These are phyloP conservation scores for Alternaria brassicae DNA, from an alignment of 2,329 filamentous ascomycete genomes.

Conservation along the genomic window DNA sequence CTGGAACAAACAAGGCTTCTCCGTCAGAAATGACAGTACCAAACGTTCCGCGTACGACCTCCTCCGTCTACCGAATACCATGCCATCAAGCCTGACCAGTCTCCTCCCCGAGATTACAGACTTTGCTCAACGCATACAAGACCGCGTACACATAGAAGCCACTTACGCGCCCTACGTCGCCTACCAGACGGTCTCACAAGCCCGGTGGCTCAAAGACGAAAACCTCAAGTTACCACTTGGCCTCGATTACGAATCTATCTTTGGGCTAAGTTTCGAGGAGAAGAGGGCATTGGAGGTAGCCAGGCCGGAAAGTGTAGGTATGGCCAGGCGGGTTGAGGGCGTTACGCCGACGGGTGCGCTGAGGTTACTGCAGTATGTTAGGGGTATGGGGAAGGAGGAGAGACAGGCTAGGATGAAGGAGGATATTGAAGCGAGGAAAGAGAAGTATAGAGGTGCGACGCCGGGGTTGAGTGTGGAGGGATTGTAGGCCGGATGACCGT, in stretches of 20 bases:
- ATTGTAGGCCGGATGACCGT: constrained; percentile 1
- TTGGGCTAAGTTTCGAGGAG: constrained; percentile 82
- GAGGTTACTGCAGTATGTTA: constrained; percentile 69
- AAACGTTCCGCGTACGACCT: constrained; percentile 80
- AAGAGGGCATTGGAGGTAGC: constrained; percentile 72
- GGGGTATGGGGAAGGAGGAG: constrained; percentile 49
- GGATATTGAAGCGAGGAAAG: constrained; percentile 43
- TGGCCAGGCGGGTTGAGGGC: constrained; percentile 87
- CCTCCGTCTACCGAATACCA: constrained; percentile 66
- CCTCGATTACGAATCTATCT: constrained; percentile 76
- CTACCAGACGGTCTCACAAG: constrained; percentile 71
- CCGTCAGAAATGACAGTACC: constrained; percentile 69
- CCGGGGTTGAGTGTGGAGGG: constrained; percentile 14
- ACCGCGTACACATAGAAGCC: constrained; percentile 80
- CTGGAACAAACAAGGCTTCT: constrained; percentile 76
- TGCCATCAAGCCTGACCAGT: constrained; percentile 63
- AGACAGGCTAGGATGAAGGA: constrained; percentile 37
- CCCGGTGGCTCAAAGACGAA: constrained; percentile 78
- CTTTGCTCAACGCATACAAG: constrained; percentile 66
- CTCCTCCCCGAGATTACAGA: constrained; percentile 63
- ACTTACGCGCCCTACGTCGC: constrained; percentile 86
- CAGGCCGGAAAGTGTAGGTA: constrained; percentile 83
- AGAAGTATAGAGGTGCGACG: constrained; percentile 25
- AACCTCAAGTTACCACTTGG: constrained; percentile 72
- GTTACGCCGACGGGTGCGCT: constrained; percentile 61